phyloP scores from a whole-genome alignment of 2,329 filamentous ascomycete genomes.

The Ophiostoma sp. region DNA sequence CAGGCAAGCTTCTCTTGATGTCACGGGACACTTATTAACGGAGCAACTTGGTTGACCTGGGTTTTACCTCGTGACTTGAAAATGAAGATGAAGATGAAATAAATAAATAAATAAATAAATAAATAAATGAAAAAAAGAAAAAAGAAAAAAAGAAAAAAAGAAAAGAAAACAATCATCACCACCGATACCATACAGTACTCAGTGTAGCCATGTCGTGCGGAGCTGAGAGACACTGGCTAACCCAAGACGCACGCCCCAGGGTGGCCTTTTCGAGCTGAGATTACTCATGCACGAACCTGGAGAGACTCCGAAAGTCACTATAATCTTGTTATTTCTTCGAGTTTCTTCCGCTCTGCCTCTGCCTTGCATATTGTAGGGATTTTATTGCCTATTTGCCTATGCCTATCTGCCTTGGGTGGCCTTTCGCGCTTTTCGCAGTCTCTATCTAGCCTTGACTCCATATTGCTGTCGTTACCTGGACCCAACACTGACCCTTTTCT shows the following conservation, averaged over 20 bases:
- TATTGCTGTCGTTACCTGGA: not conserved
- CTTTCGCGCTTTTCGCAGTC: not conserved
- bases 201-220: not conserved
- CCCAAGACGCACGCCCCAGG: not conserved
- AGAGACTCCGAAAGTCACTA: constrained; percentile 15
- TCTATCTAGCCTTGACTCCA: no score
- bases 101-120: not conserved
- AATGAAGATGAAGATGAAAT: not conserved
- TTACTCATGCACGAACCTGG: constrained; percentile 19
- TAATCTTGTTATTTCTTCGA: constrained; percentile 8
- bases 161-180: not conserved
- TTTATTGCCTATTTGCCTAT: no score
- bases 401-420: not conserved
- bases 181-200: not conserved
- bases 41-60: no score
- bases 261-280: constrained; percentile 17
- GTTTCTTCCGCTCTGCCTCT: not conserved
- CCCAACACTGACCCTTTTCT: not conserved
- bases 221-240: constrained; percentile 10
- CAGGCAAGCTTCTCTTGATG: not conserved
- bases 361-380: not conserved
- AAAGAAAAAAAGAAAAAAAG: not conserved
- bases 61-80: no score
- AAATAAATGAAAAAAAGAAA: not conserved
- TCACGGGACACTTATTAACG: no score